Conservation (phyloP, 805 yeast species). For the Saturnispora quitensis region DNA sequence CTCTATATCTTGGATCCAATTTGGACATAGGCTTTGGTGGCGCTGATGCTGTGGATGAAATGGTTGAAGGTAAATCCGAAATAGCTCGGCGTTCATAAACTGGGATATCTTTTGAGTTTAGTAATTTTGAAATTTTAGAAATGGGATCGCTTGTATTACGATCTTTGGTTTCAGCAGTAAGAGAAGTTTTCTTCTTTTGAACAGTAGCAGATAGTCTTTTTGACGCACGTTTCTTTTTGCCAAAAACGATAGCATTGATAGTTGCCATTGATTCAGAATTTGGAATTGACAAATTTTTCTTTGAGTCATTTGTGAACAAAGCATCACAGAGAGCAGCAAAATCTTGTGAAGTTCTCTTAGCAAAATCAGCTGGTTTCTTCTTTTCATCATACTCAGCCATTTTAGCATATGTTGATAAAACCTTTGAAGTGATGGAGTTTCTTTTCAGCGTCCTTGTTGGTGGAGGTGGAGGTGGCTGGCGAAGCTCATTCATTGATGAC, state of each 20-base stretch:
- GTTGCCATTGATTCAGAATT: constrained; percentile 40
- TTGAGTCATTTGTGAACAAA: constrained; percentile 61
- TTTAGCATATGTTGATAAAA: constrained; percentile 66
- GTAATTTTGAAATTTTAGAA: constrained; percentile 29
- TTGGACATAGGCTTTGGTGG: constrained; percentile 49
- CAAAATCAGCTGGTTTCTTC: constrained; percentile 62
- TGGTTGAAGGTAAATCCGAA: constrained; percentile 27
- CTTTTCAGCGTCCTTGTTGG: constrained; percentile 35
- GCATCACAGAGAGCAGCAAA: constrained; percentile 72
- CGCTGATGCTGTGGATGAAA: constrained; percentile 23
- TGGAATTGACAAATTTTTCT: constrained; percentile 13
- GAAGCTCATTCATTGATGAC: constrained; percentile 10
- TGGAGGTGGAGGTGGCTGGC: neutral
- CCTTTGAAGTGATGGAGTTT: constrained; percentile 62
- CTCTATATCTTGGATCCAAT: constrained; percentile 47
- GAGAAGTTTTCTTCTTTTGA: neutral
- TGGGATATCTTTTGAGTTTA: constrained; percentile 38
- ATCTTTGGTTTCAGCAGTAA: constrained; percentile 2
- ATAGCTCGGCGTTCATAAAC: constrained; percentile 37
- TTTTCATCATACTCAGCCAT: constrained; percentile 44
- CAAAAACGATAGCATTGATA: constrained; percentile 37
- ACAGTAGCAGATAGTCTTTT: constrained; percentile 5
- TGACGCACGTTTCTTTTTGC: constrained; percentile 14
- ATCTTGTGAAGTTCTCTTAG: constrained; percentile 68
- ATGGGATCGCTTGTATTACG: constrained; percentile 25